Percentiles rank a stretch among this genome's conserved stretches.
phyloP scores from a whole-genome alignment of 257 asterid genomes.

The Capsicum rhomboideum region DNA sequence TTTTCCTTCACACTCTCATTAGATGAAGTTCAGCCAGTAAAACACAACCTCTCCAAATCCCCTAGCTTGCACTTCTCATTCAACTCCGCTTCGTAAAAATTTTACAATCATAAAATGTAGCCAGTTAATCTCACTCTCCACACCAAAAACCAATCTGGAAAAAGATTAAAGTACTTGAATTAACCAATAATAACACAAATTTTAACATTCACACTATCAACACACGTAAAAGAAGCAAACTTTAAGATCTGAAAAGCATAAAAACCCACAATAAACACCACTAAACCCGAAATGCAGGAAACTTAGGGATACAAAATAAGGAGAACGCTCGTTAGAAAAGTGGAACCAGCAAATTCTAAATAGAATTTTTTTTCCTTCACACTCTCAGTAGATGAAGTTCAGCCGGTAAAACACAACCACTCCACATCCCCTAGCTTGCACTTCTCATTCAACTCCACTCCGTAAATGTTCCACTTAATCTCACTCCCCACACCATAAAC shows the following conservation, averaged over 20 bases:
- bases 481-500: slow-evolving; percentile 4
- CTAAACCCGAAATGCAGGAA: slow-evolving; percentile 14
- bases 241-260: slow-evolving; percentile 1
- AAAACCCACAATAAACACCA: not conserved
- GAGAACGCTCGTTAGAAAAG: slow-evolving; percentile 40
- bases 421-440: not conserved
- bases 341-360: slow-evolving; percentile 47
- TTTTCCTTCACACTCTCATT: slow-evolving; percentile 5
- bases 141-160: slow-evolving; percentile 8
- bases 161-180: not conserved
- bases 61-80: not conserved
- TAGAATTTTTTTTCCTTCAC: not conserved
- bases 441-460: slow-evolving; percentile 10
- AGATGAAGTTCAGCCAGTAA: not conserved
- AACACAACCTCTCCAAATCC: slow-evolving; percentile 3
- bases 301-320: slow-evolving; percentile 12
- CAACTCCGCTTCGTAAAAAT: slow-evolving; percentile 10
- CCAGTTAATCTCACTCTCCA: slow-evolving; percentile 7
- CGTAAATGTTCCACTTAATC: slow-evolving; percentile 1
- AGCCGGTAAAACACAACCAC: not conserved
- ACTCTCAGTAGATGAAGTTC: slow-evolving; percentile 4
- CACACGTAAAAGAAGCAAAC: not conserved
- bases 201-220: not conserved
- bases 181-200: not conserved
- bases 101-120: too few species aligned